Evolutionary conservation across 305 asterid genomes (phyloP).

Genomic region (Solanum hybrid): DNA sequence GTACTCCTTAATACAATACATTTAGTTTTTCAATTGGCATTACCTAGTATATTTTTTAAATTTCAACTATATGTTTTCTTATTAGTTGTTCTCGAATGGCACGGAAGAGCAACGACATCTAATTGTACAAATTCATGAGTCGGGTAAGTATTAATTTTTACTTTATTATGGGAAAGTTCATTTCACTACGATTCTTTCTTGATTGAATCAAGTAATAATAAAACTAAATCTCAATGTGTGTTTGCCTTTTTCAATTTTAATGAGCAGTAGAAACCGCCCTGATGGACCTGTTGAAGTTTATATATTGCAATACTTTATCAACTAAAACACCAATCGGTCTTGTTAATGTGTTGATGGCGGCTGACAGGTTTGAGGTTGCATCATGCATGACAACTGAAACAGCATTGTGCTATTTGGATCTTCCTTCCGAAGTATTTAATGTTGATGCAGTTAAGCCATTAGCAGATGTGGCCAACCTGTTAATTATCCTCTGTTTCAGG

Average conservation of each 20-base stretch:
- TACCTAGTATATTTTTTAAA: background rate
- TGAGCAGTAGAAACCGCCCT: slow-evolving; percentile 69
- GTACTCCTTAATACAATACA: background rate
- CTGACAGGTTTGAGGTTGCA: too few relatives aligned
- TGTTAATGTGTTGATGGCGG: too few relatives aligned
- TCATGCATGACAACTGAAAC: too few relatives aligned
- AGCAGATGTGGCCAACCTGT: too few relatives aligned
- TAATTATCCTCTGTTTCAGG: too few relatives aligned
- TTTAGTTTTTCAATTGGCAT: background rate
- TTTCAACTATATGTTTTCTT: slow-evolving; percentile 5
- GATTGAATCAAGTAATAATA: background rate
- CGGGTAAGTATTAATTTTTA: slow-evolving; percentile 42
- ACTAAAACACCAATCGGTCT: slow-evolving; percentile 48
- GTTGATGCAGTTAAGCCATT: too few relatives aligned
- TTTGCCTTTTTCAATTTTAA: background rate
- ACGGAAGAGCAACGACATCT: slow-evolving; percentile 57
- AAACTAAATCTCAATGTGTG: background rate
- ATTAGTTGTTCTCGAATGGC: slow-evolving; percentile 70
- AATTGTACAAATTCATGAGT: slow-evolving; percentile 55
- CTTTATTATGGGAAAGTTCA: too few relatives aligned
- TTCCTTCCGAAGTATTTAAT: too few relatives aligned
- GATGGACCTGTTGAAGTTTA: slow-evolving; percentile 70
- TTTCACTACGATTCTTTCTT: background rate
- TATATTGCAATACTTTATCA: slow-evolving; percentile 62
- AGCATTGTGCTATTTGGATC: too few relatives aligned